Evolutionary conservation across 202 grass and related monocot genomes (phyloP), one percentile per base, ranked within the genome.

Genomic region (Carex arenaria): DNA sequence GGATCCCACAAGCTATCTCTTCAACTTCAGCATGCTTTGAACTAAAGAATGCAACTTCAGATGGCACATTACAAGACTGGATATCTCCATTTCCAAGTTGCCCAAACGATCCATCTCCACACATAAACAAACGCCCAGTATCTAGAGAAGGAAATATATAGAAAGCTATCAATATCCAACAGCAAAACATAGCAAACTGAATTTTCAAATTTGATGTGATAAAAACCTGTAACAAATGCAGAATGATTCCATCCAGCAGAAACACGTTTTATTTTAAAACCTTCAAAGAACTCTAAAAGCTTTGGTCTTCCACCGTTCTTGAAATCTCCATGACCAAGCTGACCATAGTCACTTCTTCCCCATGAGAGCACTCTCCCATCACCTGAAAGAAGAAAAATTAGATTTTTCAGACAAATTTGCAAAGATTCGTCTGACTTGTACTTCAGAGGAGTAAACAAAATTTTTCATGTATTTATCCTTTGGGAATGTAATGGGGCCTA

Each of bases 231-330:
- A 90, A 75, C 83, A 73, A 98, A 98, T 84, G 92, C 95, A 90
- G 95, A 98, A 88, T 98, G 93, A 85, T 92, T 98, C 95, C 95
- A 98, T 86, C 95, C 95, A 87, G 92, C 88, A 81, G 95, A 92
- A 78, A 98, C 87, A 66, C 57, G 82, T 11, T 89, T 87, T 45
- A 98, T 65, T 40, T 14, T 89, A 72, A 84, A 90, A 36, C 83
- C 90, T 84, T 92, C 91, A 59, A 93, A 81, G 83, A 93, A 95
- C 13, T 87, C 85, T 23, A 98, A 84, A 64, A 61, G 15, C 83
- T 86, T 92, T 1, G 95, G 95, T 69, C 62, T 85, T 63, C 49
- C 63, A 38, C 84, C 70, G 23, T 83, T 95, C 67, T 93, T 73
- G 14, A 85, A 7, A 47, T 93, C 81, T 32, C 89, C 92, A 82